phyloP scores from a whole-genome alignment of 192 early-diverging fungal genomes.

The Glomus cerebriforme region DNA sequence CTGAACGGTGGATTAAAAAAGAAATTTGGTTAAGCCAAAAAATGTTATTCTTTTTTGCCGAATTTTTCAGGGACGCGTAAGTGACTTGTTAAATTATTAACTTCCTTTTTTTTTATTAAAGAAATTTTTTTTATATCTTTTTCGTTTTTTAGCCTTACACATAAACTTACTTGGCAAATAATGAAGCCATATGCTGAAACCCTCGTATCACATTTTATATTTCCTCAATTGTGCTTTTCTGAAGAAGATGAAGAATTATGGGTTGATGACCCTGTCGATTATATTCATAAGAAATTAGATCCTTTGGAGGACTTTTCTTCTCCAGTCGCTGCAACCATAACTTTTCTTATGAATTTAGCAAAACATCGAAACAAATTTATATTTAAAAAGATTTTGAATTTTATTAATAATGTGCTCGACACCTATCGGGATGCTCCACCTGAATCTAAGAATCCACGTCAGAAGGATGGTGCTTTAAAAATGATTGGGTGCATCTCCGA shows the following conservation, averaged over 20 bases:
- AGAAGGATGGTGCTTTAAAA: conserved; percentile 89
- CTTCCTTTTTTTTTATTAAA: background rate
- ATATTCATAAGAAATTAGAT: conserved; percentile 76
- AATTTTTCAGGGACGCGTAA: conserved; percentile 78
- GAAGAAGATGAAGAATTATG: conserved; percentile 85
- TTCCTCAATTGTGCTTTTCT: conserved; percentile 91
- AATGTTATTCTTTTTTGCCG: conserved; percentile 67
- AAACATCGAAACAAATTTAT: conserved; percentile 76
- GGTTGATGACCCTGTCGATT: conserved; percentile 93
- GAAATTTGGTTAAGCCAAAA: conserved; percentile 75
- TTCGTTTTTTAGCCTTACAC: conserved; percentile 65
- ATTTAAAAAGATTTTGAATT: conserved; percentile 75
- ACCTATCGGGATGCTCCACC: conserved; percentile 67
- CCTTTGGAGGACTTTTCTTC: conserved; percentile 82
- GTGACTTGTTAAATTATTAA: background rate
- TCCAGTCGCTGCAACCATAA: conserved; percentile 69
- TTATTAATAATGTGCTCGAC: conserved; percentile 76
- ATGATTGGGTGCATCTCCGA: conserved; percentile 83
- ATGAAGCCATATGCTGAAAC: conserved; percentile 82
- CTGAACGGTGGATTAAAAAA: conserved; percentile 72
- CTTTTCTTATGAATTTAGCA: conserved; percentile 78
- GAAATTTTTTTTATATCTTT: background rate
- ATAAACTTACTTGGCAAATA: conserved; percentile 88
- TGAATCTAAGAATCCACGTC: conserved; percentile 69
- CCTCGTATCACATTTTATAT: conserved; percentile 87